Percentiles rank a stretch among this genome's conserved stretches.
Conservation (phyloP, 2,329 filamentous ascomycete species). For the Xylaria sp. region DNA sequence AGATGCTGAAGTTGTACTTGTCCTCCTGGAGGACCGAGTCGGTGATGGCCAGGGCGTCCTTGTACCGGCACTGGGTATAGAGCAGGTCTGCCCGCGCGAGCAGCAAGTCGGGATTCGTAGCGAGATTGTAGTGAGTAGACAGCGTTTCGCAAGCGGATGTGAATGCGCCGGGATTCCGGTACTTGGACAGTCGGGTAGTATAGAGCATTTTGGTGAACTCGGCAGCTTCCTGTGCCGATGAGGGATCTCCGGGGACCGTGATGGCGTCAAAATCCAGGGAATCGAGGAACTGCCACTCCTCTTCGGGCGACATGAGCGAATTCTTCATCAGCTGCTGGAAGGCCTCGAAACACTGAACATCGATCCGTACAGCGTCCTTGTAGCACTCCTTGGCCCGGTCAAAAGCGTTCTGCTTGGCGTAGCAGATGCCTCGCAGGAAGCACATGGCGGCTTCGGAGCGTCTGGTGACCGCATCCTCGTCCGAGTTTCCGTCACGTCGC, state of each 20-base stretch:
- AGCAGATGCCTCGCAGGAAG: constrained; percentile 90
- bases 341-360: constrained; percentile 97
- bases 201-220: constrained; percentile 97
- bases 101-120: constrained; percentile 84
- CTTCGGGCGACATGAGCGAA: constrained; percentile 82
- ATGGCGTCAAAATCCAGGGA: constrained; percentile 90
- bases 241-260: constrained; percentile 63
- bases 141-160: constrained; percentile 86
- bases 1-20: constrained; percentile 85
- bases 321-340: constrained; percentile 99
- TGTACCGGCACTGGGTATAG: constrained; percentile 93
- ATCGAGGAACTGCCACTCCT: constrained; percentile 88
- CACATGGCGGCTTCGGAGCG: constrained; percentile 97
- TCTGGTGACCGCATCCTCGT: constrained; percentile 73
- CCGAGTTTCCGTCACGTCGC: constrained; percentile 39
- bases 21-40: constrained; percentile 80
- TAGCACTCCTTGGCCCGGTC: constrained; percentile 98
- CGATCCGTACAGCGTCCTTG: constrained; percentile 94
- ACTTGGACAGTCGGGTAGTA: constrained; percentile 93
- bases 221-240: constrained; percentile 79
- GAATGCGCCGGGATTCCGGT: constrained; percentile 83
- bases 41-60: constrained; percentile 82
- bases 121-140: constrained; percentile 89
- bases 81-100: constrained; percentile 87
- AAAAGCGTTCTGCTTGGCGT: constrained; percentile 95